Conservation (phyloP, 805 yeast species). For the Teunomyces lycoperdinae region DNA sequence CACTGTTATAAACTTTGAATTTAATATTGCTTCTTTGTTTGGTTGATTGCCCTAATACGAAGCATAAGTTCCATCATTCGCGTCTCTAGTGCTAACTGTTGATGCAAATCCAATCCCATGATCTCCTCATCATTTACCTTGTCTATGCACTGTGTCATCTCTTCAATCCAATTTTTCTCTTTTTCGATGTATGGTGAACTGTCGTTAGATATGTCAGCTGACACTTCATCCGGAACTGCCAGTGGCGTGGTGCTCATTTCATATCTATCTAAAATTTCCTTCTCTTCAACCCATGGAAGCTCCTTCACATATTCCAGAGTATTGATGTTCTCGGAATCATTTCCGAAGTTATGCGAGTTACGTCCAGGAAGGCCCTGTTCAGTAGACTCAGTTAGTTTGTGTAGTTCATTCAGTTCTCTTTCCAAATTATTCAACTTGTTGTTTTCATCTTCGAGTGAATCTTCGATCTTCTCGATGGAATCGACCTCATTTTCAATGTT, state of each 20-base stretch:
- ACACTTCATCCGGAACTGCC: not conserved
- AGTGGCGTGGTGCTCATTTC: not conserved
- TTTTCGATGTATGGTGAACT: not conserved
- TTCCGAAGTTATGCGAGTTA: not conserved
- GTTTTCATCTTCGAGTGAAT: not conserved
- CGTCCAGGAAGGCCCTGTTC: not conserved
- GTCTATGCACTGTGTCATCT: not conserved
- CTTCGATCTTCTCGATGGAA: not conserved
- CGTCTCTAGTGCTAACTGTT: conserved; percentile 30
- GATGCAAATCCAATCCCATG: conserved; percentile 12
- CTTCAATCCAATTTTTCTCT: not conserved
- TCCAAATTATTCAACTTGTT: not conserved
- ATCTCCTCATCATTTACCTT: conserved; percentile 13
- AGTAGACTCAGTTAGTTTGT: not conserved
- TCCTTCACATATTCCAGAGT: not conserved
- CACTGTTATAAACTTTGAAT: not conserved
- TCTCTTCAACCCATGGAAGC: not conserved
- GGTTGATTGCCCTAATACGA: conserved; percentile 22
- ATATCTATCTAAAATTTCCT: not conserved
- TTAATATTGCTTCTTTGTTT: not conserved
- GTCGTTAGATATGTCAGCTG: not conserved
- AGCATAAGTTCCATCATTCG: conserved; percentile 32
- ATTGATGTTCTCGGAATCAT: not conserved
- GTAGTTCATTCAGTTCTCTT: too few relatives aligned
- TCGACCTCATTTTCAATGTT: not conserved